Base-by-base conservation (phyloP, 2,329 filamentous ascomycete species). In the Chaetothyriales sp. region DNA sequence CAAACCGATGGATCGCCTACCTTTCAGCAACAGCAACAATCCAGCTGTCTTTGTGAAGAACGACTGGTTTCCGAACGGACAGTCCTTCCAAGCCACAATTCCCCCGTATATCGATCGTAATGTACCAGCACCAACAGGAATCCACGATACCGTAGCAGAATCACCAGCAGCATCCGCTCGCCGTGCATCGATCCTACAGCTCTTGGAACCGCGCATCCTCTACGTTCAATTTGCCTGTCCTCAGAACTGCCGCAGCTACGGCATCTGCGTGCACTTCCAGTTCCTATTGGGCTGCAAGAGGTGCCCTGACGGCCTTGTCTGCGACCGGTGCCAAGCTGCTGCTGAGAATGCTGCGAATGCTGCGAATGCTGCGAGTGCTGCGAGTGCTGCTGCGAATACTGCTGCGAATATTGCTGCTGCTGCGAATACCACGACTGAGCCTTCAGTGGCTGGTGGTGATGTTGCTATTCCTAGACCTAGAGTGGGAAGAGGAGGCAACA, bases 251-350 rank as follows among this genome's bases (percentile, higher is more conserved):
- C 55, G 56, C 32, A 57, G 48, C 22, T 49, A 52, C 18, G 57
- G 56, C n/a, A 59, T 56, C 47, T 58, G 57, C 43, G 48, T 57
- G 2, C 57, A 59, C 43, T 58, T 51, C 43, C 53, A 55, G 22
- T 58, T 58, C 28, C 48, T 57, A 7, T 28, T 56, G 22, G 51
- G 54, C 10, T 49, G 51, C 36, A 48, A 51, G 39, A 49, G 43
- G 22, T 54, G 51, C 20, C 53, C 53, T 8, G 57, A 58, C 48
- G 57, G 57, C 1, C 43, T 59, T 48, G 48, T 51, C 18, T 57
- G 57, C 49, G 10, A 39, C 12, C 10, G 12, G 7, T 39, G 32
- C 32, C 32, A 12, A 15, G 12, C 32, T 15, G 32, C 32, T 15
- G 32, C 32, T 39, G 32, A 10, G n/a, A n/a, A n/a, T 15, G 10